These are phyloP conservation scores for Moesziomyces aphidis DNA, from an alignment of 1,284 basidiomycete genomes.

Conservation along the genomic window DNA sequence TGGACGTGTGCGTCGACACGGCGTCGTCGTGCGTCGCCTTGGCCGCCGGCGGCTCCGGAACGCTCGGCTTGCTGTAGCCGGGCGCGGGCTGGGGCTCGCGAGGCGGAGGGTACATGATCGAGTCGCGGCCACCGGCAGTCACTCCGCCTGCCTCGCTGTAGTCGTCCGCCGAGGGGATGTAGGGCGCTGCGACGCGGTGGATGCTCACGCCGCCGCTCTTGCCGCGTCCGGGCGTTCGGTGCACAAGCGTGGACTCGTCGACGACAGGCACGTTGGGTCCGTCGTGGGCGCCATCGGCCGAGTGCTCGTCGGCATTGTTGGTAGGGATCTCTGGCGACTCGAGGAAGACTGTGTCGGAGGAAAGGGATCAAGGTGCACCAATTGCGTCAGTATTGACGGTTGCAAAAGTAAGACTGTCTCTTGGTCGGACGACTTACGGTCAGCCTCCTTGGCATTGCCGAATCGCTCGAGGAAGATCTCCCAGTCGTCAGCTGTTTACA, in stretches of 20 bases:
- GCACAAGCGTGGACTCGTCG: constrained; percentile 64
- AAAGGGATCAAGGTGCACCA: background rate
- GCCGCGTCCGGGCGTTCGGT: constrained; percentile 64
- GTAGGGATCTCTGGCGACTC: constrained; percentile 63
- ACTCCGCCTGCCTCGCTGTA: constrained; percentile 64
- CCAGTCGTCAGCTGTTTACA: constrained; percentile 57
- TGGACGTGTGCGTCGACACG: constrained; percentile 47
- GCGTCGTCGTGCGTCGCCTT: constrained; percentile 44
- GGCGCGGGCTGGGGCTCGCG: constrained; percentile 55
- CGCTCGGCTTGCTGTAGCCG: constrained; percentile 53
- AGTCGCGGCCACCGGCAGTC: constrained; percentile 64
- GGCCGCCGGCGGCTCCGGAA: constrained; percentile 44
- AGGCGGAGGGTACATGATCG: constrained; percentile 66
- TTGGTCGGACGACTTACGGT: constrained; percentile 41
- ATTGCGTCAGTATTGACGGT: too few relatives aligned
- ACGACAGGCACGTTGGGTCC: constrained; percentile 63
- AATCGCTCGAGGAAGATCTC: constrained; percentile 66
- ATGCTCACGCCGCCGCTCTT: constrained; percentile 63
- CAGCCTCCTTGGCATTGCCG: constrained; percentile 58
- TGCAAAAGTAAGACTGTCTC: too few relatives aligned
- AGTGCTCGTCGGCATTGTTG: constrained; percentile 29
- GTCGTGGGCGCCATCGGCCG: constrained; percentile 30
- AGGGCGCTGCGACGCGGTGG: constrained; percentile 59
- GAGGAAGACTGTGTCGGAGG: constrained; percentile 51
- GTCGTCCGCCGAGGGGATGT: constrained; percentile 62